A percentile compares a stretch with the other conserved stretches of the same genome.
Evolutionary conservation across 805 yeast genomes (phyloP).

Genomic region (Starmera caribaea): DNA sequence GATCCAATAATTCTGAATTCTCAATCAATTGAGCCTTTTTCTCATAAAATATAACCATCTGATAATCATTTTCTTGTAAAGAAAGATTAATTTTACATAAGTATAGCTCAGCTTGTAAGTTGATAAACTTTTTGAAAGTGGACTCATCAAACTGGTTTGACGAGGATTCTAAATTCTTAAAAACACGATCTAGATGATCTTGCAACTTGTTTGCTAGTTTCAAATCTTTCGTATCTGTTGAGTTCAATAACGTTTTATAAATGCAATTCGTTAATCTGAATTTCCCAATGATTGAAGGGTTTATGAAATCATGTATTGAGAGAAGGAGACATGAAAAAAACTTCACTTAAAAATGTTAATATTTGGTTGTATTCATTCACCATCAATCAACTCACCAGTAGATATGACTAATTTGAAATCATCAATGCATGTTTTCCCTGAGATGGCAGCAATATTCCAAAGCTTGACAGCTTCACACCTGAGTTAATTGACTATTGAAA

Average conservation of each 20-base stretch:
- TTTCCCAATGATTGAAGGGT: constrained; percentile 14
- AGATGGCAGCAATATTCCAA: constrained; percentile 27
- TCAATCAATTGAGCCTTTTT: constrained; percentile 18
- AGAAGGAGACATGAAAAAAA: constrained; percentile 23
- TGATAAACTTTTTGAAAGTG: constrained; percentile 7
- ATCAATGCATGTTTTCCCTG: constrained; percentile 14
- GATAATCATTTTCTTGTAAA: constrained; percentile 21
- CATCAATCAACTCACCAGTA: constrained; percentile 4
- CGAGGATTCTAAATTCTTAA: constrained; percentile 14
- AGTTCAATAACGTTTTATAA: constrained; percentile 10
- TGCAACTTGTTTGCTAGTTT: constrained; percentile 16
- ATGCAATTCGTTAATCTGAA: constrained; percentile 24
- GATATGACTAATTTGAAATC: constrained; percentile 6
- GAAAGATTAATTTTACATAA: constrained; percentile 23
- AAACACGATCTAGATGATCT: constrained; percentile 19
- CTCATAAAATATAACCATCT: constrained; percentile 26
- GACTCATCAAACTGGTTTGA: constrained; percentile 4
- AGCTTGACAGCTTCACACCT: constrained; percentile 17
- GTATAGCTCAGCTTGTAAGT: constrained; percentile 19
- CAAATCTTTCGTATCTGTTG: constrained; percentile 1
- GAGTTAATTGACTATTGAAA: background rate
- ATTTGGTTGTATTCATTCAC: background rate
- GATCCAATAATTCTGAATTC: constrained; percentile 6
- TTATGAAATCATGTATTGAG: constrained; percentile 21
- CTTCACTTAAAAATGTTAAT: constrained; percentile 9